Evolutionary conservation across 371 early-diverging fungal species (phyloP).

Genomic region (Syncephalastrum sp.): DNA sequence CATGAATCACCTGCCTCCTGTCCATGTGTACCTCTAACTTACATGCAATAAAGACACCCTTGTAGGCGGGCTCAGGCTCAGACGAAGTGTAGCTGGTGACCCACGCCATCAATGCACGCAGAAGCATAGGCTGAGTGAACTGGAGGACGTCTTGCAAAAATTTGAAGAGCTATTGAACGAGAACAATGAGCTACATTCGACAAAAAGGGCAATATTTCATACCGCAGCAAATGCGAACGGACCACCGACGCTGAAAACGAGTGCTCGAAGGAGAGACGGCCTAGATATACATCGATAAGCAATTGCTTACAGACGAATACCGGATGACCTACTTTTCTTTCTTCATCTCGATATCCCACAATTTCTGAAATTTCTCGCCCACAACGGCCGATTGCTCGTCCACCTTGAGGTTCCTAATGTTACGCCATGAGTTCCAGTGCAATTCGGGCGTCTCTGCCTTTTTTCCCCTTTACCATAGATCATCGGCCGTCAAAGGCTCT

Average conservation of each 20-base stretch:
- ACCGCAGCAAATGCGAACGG: slow-evolving; percentile 70
- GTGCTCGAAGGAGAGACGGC: slow-evolving; percentile 74
- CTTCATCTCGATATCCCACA: slow-evolving; percentile 69
- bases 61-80: slow-evolving; percentile 55
- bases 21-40: background rate
- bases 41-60: slow-evolving; percentile 64
- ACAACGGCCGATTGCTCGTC: slow-evolving; percentile 68
- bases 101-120: slow-evolving; percentile 75
- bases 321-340: slow-evolving; percentile 46
- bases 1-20: background rate
- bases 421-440: background rate
- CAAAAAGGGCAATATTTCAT: slow-evolving; percentile 4
- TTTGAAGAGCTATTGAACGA: slow-evolving; percentile 64
- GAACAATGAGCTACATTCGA: background rate
- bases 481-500: slow-evolving; percentile 75
- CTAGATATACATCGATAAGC: slow-evolving; percentile 14
- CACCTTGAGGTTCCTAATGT: slow-evolving; percentile 52
- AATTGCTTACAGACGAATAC: background rate
- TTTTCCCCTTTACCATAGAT: slow-evolving; percentile 63
- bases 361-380: slow-evolving; percentile 62
- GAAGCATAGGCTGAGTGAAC: slow-evolving; percentile 85
- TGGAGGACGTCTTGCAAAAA: slow-evolving; percentile 74
- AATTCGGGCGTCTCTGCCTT: background rate
- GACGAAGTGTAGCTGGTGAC: slow-evolving; percentile 57
- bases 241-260: slow-evolving; percentile 63